phyloP scores from a whole-genome alignment of 768 basidiomycete species.

The Fomitopsis pulvina region DNA sequence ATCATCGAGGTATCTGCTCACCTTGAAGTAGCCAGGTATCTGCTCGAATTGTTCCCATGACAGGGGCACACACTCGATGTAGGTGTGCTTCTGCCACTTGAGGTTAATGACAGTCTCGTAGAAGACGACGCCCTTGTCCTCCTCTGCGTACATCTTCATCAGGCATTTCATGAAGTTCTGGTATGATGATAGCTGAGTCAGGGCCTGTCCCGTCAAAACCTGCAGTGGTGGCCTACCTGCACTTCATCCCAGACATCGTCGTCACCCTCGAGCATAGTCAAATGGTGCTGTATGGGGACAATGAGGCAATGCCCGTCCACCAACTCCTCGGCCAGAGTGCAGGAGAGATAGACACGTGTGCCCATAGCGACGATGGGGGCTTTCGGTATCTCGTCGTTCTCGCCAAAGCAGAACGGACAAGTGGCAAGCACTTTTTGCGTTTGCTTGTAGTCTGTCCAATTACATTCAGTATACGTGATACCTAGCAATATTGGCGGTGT shows the following conservation, averaged over 20 bases:
- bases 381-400: conserved; percentile 85
- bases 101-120: conserved; percentile 89
- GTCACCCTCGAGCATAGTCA: conserved; percentile 88
- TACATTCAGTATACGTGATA: background rate
- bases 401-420: conserved; percentile 87
- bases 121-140: conserved; percentile 92
- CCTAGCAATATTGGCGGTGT: background rate
- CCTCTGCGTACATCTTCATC: conserved; percentile 90
- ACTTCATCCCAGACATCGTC: conserved; percentile 99
- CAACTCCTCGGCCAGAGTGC: conserved; percentile 84
- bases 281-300: conserved; percentile 91
- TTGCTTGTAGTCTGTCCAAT: conserved; percentile 74
- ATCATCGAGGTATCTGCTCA: conserved; percentile 23
- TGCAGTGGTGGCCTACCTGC: conserved; percentile 42
- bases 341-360: conserved; percentile 84
- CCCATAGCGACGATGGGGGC: conserved; percentile 89
- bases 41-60: conserved; percentile 84
- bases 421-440: conserved; percentile 86
- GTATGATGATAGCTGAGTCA: background rate
- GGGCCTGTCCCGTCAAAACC: background rate
- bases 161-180: conserved; percentile 86
- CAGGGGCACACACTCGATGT: conserved; percentile 90
- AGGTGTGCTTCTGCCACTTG: conserved; percentile 86
- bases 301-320: conserved; percentile 90
- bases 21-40: conserved; percentile 92